Evolutionary conservation across 768 basidiomycete species (phyloP).

Genomic region (Mrakia gelida): DNA sequence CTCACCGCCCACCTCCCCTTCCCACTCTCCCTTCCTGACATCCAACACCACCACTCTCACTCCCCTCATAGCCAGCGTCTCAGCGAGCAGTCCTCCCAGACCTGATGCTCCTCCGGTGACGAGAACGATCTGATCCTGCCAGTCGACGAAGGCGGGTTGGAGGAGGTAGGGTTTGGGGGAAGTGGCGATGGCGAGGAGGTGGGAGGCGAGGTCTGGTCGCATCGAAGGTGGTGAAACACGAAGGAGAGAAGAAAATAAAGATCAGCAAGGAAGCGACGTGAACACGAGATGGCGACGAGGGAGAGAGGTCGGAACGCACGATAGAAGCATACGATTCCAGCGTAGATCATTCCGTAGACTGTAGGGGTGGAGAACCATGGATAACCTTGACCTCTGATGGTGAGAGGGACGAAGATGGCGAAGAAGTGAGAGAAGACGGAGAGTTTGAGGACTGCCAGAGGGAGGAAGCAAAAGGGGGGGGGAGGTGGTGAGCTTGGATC

Average conservation of each 20-base stretch:
- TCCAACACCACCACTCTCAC: slow-evolving; percentile 83
- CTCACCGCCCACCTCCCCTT: slow-evolving; percentile 66
- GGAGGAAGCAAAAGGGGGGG: neutral
- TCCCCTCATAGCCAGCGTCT: slow-evolving; percentile 76
- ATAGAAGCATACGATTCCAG: slow-evolving; percentile 57
- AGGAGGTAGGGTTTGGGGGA: slow-evolving; percentile 2
- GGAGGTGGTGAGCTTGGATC: neutral
- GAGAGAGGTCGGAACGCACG: slow-evolving; percentile 53
- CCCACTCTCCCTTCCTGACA: slow-evolving; percentile 46
- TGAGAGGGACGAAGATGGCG: slow-evolving; percentile 69
- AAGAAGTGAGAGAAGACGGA: slow-evolving; percentile 63
- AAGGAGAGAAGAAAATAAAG: no score
- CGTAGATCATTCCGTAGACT: slow-evolving; percentile 55
- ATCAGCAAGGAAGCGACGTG: neutral
- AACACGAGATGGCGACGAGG: slow-evolving; percentile 22
- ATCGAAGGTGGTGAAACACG: neutral
- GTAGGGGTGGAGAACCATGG: slow-evolving; percentile 55
- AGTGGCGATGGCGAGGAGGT: slow-evolving; percentile 5
- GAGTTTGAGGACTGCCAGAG: slow-evolving; percentile 8
- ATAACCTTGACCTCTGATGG: slow-evolving; percentile 66
- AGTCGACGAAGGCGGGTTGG: slow-evolving; percentile 56
- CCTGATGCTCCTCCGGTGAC: slow-evolving; percentile 91
- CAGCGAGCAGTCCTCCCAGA: slow-evolving; percentile 79
- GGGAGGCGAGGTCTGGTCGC: slow-evolving; percentile 5
- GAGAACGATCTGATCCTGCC: slow-evolving; percentile 83